Evolutionary conservation across 495 filamentous ascomycete genomes (phyloP), one percentile per base, ranked within the genome.

Genomic region (Margaritispora aquatica): DNA sequence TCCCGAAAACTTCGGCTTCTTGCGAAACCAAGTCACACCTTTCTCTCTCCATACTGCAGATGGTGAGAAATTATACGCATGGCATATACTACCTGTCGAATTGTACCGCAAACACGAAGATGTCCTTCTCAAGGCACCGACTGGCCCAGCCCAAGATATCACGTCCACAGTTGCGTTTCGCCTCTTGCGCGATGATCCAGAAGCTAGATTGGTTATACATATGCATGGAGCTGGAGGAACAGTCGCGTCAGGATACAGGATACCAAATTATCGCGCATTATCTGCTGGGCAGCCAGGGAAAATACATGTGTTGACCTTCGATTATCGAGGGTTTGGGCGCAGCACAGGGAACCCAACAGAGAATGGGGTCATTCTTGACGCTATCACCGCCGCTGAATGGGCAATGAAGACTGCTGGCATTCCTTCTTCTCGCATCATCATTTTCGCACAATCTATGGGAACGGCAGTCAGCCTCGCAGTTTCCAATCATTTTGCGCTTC

Each of bases 311-410:
- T 66, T 88, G 0, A 75, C 83, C 23, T 77, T 96, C 58, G 90
- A 96, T 74, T 97, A 96, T 72, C 88, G 93, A 24, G 93, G 93
- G 23, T 97, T 89, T 66, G 93, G 92, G 3, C 77, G 82, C 26
- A 90, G 86, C 29, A 89, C 84, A 9, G 92, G 92, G 31, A 74
- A 72, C 7, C 93, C 93, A 2, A 85, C 87, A 0, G 93, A 97
- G 71, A 69, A 75, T 26, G 93, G 93, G 2, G 73, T 97, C 9
- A 87, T 93, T 55, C 80, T 80, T 13, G 93, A 97, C 62, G 90
- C 86, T 29, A 69, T 86, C 1, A 70, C 90, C 0, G 74, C 86
- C 1, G 72, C 90, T 1, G 77, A 86, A 57, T 95, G 84, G 84
- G 86, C 87, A 2, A 76, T 87, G 57, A 69, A 83, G 26, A 71